Evolutionary conservation across 768 basidiomycete species (phyloP), one percentile per base, ranked within the genome.

Genomic region (Xerocomellus intermedius): DNA sequence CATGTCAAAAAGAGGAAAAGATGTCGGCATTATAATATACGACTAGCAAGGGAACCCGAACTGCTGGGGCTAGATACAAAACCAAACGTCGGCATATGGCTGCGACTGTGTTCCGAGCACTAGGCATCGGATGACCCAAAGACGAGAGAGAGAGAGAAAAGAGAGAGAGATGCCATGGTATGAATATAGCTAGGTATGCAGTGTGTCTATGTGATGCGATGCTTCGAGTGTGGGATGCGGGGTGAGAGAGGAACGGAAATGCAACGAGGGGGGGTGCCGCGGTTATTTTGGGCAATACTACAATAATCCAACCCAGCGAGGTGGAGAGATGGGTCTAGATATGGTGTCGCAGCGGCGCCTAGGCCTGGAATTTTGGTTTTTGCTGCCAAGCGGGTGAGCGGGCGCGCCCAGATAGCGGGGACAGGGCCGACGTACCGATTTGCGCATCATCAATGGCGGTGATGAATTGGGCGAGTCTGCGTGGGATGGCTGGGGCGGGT

Each of bases 401-500:
- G 10, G 42, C 4, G 28, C 1, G 33, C 6, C 3, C 42, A 1
- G 8, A 13, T 39, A 2, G 12, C n/a, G 35, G 14, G 9, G 19
- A 12, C 1, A 1, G 24, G 1, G 4, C 2, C 7, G 8, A 73
- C 77, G 54, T 48, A 79, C 79, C 57, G 79, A 72, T 74, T 77
- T 78, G 46, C 79, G 79, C 80, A 83, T 84, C 79, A 82, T 83
- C 57, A 84, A 54, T 10, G 79, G 77, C 14, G 77, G 69, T 19
- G 77, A 78, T 17, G 73, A 71, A 42, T 58, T 70, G 50, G 69
- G 56, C 54, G 75, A 74, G 53, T 75, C 70, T 24, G 76, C 63
- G 13, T 74, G 53, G 35, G 73, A 59, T 12, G 75, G 65, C 79
- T 79, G 54, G 16, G 39, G 5, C 55, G 13, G 44, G 58, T 52